These are phyloP conservation scores for Scheffersomyces lignosus DNA, from an alignment of 805 yeast species.

Conservation along the genomic window DNA sequence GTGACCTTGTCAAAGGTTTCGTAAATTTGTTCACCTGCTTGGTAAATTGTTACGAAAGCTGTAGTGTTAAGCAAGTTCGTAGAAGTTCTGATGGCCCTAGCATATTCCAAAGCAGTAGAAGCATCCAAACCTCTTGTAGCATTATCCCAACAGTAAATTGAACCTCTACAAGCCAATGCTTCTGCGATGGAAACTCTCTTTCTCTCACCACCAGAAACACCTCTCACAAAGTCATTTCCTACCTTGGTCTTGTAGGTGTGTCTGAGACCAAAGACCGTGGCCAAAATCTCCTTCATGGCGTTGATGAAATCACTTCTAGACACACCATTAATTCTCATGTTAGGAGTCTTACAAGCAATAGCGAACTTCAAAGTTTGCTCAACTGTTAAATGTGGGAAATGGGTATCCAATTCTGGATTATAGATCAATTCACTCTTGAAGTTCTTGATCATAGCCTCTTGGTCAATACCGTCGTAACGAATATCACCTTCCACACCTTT, in stretches of 20 bases:
- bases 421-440: conserved; percentile 59
- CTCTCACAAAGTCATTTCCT: conserved; percentile 39
- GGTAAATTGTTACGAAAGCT: conserved; percentile 18
- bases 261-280: conserved; percentile 31
- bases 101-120: conserved; percentile 32
- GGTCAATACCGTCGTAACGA: conserved; percentile 61
- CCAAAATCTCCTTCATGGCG: conserved; percentile 24
- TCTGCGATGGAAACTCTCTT: conserved; percentile 30
- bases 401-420: conserved; percentile 66
- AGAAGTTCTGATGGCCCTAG: conserved; percentile 27
- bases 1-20: conserved; percentile 33
- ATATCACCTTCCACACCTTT: conserved; percentile 33
- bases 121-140: conserved; percentile 36
- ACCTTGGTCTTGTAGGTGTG: conserved; percentile 31
- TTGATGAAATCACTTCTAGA: conserved; percentile 48
- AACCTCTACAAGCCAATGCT: conserved; percentile 18
- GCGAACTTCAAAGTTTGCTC: conserved; percentile 73
- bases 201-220: conserved; percentile 45
- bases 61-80: conserved; percentile 12
- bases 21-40: conserved; percentile 30
- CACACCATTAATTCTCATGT: conserved; percentile 46
- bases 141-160: conserved; percentile 32
- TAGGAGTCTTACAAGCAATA: conserved; percentile 66
- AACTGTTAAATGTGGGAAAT: conserved; percentile 76
- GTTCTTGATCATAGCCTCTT: conserved; percentile 55